A percentile compares a stretch with the other conserved stretches of the same genome.
Evolutionary conservation across 257 asterid species (phyloP).

Genomic region (Misopates orontium): DNA sequence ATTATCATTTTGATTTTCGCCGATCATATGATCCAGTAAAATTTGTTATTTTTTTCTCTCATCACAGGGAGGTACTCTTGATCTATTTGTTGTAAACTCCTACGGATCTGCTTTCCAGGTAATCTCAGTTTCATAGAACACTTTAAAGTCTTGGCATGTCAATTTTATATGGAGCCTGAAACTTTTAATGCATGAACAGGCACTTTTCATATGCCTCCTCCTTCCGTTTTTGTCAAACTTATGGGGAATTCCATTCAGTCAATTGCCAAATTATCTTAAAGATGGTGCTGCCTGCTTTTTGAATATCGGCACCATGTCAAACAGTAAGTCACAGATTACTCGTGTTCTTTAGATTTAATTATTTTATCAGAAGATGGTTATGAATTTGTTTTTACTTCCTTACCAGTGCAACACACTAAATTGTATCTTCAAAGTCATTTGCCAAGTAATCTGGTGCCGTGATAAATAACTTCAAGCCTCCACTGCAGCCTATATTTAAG

Average conservation of each 20-base stretch:
- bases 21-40: conserved; percentile 16
- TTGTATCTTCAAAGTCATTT: too few species aligned
- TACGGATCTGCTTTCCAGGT: conserved; percentile 98
- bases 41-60: conserved; percentile 25
- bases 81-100: conserved; percentile 88
- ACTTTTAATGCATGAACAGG: conserved; percentile 46
- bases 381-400: background rate
- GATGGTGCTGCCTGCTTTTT: conserved; percentile 97
- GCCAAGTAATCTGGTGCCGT: too few species aligned
- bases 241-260: conserved; percentile 90
- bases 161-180: conserved; percentile 35
- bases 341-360: background rate
- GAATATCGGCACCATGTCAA: conserved; percentile 70
- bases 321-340: conserved; percentile 47
- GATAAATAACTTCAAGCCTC: too few species aligned
- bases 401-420: too few species aligned
- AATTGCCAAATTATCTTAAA: conserved; percentile 74
- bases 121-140: conserved; percentile 20
- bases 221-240: conserved; percentile 89
- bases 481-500: too few species aligned
- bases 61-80: conserved; percentile 74
- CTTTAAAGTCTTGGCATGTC: conserved; percentile 13
- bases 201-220: conserved; percentile 83
- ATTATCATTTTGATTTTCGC: conserved; percentile 9
- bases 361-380: background rate